Conservation (phyloP, 768 basidiomycete genomes). For the Dioszegia aurantiaca region DNA sequence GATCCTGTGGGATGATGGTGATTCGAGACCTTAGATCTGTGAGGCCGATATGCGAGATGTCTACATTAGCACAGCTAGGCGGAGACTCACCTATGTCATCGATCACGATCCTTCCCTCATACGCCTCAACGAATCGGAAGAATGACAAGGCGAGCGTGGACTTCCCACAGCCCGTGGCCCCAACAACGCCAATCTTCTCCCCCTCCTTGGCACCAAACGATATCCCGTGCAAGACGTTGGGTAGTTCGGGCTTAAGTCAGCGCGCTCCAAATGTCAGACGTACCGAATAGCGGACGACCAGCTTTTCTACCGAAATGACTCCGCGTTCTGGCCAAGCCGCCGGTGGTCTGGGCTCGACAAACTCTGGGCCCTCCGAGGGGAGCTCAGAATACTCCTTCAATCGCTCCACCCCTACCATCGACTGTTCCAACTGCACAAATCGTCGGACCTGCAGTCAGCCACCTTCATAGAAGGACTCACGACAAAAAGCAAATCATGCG, state of each 20-base stretch:
- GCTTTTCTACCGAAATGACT: constrained; percentile 65
- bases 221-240: constrained; percentile 75
- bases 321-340: constrained; percentile 70
- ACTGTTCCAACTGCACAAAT: constrained; percentile 77
- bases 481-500: constrained; percentile 61
- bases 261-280: neutral
- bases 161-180: constrained; percentile 51
- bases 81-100: constrained; percentile 59
- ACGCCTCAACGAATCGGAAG: constrained; percentile 87
- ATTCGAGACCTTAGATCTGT: constrained; percentile 74
- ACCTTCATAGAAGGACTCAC: constrained; percentile 32
- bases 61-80: constrained; percentile 35
- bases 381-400: constrained; percentile 81
- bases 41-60: constrained; percentile 74
- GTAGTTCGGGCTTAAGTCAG: constrained; percentile 70
- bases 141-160: constrained; percentile 65
- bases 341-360: constrained; percentile 77
- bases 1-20: constrained; percentile 74
- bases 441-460: constrained; percentile 25
- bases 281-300: constrained; percentile 63
- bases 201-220: constrained; percentile 70
- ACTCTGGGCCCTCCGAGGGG: constrained; percentile 73
- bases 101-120: constrained; percentile 68
- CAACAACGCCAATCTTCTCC: constrained; percentile 65
- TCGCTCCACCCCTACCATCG: constrained; percentile 79